phyloP scores from a whole-genome alignment of 495 filamentous ascomycete species.

The Trichoderma reesei region DNA sequence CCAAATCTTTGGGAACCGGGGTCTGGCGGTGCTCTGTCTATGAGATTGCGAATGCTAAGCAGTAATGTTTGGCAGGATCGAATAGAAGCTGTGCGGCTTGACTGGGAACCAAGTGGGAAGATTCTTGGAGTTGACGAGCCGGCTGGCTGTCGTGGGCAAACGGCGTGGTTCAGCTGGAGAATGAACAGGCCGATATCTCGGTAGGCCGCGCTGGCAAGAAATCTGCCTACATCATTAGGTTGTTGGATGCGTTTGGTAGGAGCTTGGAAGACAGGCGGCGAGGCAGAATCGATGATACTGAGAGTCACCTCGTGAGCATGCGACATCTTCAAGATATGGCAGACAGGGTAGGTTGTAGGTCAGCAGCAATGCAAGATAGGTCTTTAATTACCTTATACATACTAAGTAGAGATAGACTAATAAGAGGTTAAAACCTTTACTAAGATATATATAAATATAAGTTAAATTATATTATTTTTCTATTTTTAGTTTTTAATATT shows the following conservation, averaged over 20 bases:
- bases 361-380: not conserved
- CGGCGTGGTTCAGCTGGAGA: slow-evolving; percentile 76
- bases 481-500: too few species aligned
- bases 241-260: slow-evolving; percentile 74
- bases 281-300: not conserved
- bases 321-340: not conserved
- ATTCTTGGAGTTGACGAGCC: not conserved
- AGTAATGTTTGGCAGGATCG: slow-evolving; percentile 53
- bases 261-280: slow-evolving; percentile 36
- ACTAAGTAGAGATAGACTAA: not conserved
- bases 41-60: slow-evolving; percentile 49
- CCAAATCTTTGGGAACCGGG: slow-evolving; percentile 81
- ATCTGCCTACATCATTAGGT: slow-evolving; percentile 63
- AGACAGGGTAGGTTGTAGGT: too few species aligned
- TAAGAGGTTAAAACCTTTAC: too few species aligned
- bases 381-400: not conserved
- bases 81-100: slow-evolving; percentile 41
- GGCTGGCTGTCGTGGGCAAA: slow-evolving; percentile 48
- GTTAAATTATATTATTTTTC: not conserved
- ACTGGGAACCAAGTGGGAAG: slow-evolving; percentile 32
- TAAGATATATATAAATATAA: too few species aligned
- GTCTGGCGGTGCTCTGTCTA: slow-evolving; percentile 74
- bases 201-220: slow-evolving; percentile 72
- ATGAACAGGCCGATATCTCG: slow-evolving; percentile 77
- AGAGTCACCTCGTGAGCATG: not conserved